Percentiles rank a stretch among this genome's conserved stretches.
Evolutionary conservation across 371 early-diverging fungal species (phyloP).

Genomic region (Mucor piriformis): DNA sequence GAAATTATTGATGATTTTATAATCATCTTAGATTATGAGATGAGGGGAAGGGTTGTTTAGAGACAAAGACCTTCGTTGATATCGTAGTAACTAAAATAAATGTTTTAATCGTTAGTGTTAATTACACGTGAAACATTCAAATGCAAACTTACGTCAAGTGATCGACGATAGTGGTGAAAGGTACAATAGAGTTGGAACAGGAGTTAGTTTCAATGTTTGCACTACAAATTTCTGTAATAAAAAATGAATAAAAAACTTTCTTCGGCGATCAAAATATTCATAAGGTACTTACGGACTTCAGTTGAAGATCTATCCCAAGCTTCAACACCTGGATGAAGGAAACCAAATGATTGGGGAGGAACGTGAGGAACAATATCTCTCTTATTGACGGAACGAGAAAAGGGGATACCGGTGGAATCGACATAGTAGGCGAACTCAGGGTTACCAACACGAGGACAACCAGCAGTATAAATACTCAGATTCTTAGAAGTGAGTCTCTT

Average conservation of each 20-base stretch:
- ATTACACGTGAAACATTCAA: no score
- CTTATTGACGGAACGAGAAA: conserved; percentile 48
- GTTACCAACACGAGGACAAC: conserved; percentile 58
- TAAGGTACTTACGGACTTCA: conserved; percentile 15
- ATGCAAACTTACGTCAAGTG: conserved; percentile 17
- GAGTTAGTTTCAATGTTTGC: conserved; percentile 9
- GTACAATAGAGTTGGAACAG: conserved; percentile 29
- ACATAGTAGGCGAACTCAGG: conserved; percentile 44
- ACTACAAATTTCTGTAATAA: conserved; percentile 13
- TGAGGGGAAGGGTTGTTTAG: no score
- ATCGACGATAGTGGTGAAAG: conserved; percentile 24
- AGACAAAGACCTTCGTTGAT: conserved; percentile 16
- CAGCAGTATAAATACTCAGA: conserved; percentile 26
- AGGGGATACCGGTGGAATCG: conserved; percentile 31
- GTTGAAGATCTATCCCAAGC: conserved; percentile 39
- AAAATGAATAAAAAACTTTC: background rate
- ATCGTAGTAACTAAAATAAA: conserved; percentile 17
- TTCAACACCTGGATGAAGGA: conserved; percentile 49
- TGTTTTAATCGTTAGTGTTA: no score
- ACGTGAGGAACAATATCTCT: conserved; percentile 36
- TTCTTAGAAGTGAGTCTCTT: conserved; percentile 9
- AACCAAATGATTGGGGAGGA: conserved; percentile 50
- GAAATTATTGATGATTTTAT: no score
- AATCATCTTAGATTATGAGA: no score
- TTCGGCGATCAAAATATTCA: background rate